These are phyloP conservation scores for Leccinum insolens DNA, from an alignment of 1,284 basidiomycete species.

Conservation along the genomic window DNA sequence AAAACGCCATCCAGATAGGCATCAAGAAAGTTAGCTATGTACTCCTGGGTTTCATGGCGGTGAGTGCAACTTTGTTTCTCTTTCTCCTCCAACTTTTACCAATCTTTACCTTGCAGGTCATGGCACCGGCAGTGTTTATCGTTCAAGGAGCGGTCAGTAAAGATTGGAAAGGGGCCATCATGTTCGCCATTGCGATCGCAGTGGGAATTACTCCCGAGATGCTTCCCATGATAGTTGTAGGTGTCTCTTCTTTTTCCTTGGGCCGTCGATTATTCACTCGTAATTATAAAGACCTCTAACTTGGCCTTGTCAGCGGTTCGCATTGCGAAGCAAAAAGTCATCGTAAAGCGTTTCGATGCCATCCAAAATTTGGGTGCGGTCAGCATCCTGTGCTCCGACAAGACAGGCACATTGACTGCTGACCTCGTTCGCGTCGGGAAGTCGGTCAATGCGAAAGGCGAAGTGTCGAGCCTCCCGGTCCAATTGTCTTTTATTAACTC, in stretches of 20 bases:
- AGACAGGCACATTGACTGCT: conserved; percentile 36
- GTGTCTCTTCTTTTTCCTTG: conserved; percentile 2
- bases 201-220: conserved; percentile 36
- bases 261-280: conserved; percentile 9
- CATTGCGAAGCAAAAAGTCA: conserved; percentile 36
- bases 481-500: conserved; percentile 34
- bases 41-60: conserved; percentile 33
- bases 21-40: conserved; percentile 38
- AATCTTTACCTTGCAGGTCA: conserved; percentile 21
- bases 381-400: conserved; percentile 33
- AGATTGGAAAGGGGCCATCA: conserved; percentile 33
- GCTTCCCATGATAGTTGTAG: conserved; percentile 38
- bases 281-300: conserved; percentile 30
- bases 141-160: conserved; percentile 36
- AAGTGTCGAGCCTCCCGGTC: conserved; percentile 27
- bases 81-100: not conserved
- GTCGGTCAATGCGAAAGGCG: conserved; percentile 28
- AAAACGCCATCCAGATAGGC: conserved; percentile 32
- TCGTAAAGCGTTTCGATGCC: conserved; percentile 36
- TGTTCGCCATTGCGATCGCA: conserved; percentile 35
- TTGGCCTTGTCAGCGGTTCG: conserved; percentile 34
- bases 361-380: conserved; percentile 36
- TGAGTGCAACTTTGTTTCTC: conserved; percentile 14
- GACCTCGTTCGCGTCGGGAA: conserved; percentile 36
- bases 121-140: conserved; percentile 33